These are phyloP conservation scores for Lyophyllum shimeji DNA, from an alignment of 768 basidiomycete species.

Conservation along the genomic window DNA sequence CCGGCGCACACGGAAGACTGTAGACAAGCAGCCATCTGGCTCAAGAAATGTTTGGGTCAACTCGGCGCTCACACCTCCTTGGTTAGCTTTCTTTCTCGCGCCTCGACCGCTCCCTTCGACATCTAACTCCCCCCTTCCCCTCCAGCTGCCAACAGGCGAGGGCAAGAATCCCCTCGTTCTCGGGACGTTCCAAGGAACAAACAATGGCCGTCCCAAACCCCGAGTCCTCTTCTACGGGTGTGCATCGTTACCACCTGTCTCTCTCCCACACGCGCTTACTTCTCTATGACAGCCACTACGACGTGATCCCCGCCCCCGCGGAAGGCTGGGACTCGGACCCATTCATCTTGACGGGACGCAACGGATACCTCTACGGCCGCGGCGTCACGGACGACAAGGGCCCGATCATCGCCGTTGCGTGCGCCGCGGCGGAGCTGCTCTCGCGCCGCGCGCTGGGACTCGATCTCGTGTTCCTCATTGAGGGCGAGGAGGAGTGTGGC, in stretches of 20 bases:
- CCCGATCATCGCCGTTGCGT: slow-evolving; percentile 88
- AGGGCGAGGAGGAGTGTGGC: slow-evolving; percentile 97
- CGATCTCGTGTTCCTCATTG: slow-evolving; percentile 88
- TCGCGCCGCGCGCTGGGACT: slow-evolving; percentile 71
- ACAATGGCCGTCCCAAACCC: slow-evolving; percentile 56
- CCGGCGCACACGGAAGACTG: slow-evolving; percentile 79
- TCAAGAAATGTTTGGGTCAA: slow-evolving; percentile 84
- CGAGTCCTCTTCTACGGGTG: slow-evolving; percentile 92
- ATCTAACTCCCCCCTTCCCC: neutral
- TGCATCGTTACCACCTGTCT: slow-evolving; percentile 13
- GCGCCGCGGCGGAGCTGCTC: slow-evolving; percentile 82
- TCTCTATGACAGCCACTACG: slow-evolving; percentile 72
- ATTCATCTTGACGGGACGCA: slow-evolving; percentile 76
- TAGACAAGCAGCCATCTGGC: slow-evolving; percentile 90
- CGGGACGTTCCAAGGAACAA: slow-evolving; percentile 78
- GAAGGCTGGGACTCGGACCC: slow-evolving; percentile 84
- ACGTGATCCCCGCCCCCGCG: slow-evolving; percentile 83
- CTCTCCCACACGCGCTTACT: neutral
- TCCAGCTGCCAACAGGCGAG: slow-evolving; percentile 74
- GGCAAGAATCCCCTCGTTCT: slow-evolving; percentile 86
- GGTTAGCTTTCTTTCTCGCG: slow-evolving; percentile 37
- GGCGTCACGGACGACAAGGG: slow-evolving; percentile 97
- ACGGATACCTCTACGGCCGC: slow-evolving; percentile 89
- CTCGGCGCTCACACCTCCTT: slow-evolving; percentile 83
- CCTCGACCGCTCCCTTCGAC: neutral